These are phyloP conservation scores for Anisodus tanguticus DNA, from an alignment of 257 asterid genomes.

Conservation along the genomic window DNA sequence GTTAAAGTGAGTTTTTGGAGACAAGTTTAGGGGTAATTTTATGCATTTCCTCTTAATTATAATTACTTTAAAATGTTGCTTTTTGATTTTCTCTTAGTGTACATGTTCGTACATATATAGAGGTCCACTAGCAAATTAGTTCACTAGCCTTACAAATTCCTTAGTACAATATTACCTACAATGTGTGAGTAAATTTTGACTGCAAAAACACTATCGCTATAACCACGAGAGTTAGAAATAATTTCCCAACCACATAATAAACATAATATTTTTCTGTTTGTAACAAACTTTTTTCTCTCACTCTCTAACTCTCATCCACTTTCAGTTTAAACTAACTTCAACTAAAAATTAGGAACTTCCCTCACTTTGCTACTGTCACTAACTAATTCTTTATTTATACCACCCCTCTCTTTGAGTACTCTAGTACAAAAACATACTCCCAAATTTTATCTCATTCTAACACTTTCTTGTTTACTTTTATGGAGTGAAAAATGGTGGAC, in stretches of 20 bases:
- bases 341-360: slow-evolving; percentile 71
- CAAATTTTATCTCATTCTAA: background rate
- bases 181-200: background rate
- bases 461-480: background rate
- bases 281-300: slow-evolving; percentile 41
- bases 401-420: background rate
- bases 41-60: background rate
- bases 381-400: slow-evolving; percentile 32
- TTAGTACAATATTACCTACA: background rate
- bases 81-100: background rate
- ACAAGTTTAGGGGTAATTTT: too few species aligned
- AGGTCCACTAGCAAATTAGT: slow-evolving; percentile 14
- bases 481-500: slow-evolving; percentile 32
- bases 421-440: background rate
- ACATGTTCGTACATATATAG: background rate
- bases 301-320: slow-evolving; percentile 57
- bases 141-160: background rate
- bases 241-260: slow-evolving; percentile 43
- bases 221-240: slow-evolving; percentile 49
- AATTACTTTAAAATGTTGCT: background rate
- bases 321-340: slow-evolving; percentile 37
- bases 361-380: slow-evolving; percentile 45
- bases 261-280: slow-evolving; percentile 41
- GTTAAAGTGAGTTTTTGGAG: too few species aligned
- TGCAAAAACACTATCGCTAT: background rate